Percentiles rank a stretch among this genome's conserved stretches.
These are phyloP conservation scores for Zygotorulaspora florentina DNA, from an alignment of 805 yeast species.

Conservation along the genomic window DNA sequence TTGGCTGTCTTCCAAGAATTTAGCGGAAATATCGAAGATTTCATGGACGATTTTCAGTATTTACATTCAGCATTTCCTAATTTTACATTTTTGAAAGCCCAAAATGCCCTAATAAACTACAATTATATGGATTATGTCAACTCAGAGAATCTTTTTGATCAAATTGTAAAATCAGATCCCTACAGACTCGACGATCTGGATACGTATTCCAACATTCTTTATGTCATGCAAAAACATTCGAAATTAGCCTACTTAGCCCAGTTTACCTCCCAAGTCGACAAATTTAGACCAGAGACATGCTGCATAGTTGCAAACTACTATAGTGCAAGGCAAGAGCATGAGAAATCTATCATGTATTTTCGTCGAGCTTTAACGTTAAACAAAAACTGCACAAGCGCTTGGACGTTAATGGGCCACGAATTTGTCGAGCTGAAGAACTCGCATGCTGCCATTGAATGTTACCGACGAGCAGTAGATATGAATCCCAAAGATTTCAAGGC, in stretches of 20 bases:
- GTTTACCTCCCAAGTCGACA: conserved; percentile 73
- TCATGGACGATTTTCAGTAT: conserved; percentile 47
- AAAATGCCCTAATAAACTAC: conserved; percentile 75
- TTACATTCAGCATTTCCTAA: conserved; percentile 60
- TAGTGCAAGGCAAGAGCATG: conserved; percentile 88
- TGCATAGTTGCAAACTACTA: conserved; percentile 92
- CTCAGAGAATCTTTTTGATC: conserved; percentile 77
- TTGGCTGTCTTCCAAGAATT: conserved; percentile 72
- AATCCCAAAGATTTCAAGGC: conserved; percentile 88
- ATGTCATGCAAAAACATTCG: conserved; percentile 85
- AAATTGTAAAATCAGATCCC: conserved; percentile 70
- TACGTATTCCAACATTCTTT: conserved; percentile 87
- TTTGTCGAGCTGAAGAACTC: conserved; percentile 93
- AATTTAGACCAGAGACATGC: conserved; percentile 89
- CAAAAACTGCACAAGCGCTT: conserved; percentile 78
- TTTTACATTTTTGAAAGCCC: conserved; percentile 70
- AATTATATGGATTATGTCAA: conserved; percentile 80
- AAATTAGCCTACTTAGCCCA: conserved; percentile 86
- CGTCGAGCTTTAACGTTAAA: conserved; percentile 82
- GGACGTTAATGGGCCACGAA: conserved; percentile 99
- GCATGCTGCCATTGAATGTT: conserved; percentile 95
- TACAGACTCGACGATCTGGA: conserved; percentile 87
- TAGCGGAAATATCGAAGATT: conserved; percentile 58
- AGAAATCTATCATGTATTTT: conserved; percentile 88
- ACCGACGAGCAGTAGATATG: conserved; percentile 87